Evolutionary conservation across 2,329 filamentous ascomycete genomes (phyloP), one percentile per base, ranked within the genome.

Genomic region (Mycosphaerella arachidis): DNA sequence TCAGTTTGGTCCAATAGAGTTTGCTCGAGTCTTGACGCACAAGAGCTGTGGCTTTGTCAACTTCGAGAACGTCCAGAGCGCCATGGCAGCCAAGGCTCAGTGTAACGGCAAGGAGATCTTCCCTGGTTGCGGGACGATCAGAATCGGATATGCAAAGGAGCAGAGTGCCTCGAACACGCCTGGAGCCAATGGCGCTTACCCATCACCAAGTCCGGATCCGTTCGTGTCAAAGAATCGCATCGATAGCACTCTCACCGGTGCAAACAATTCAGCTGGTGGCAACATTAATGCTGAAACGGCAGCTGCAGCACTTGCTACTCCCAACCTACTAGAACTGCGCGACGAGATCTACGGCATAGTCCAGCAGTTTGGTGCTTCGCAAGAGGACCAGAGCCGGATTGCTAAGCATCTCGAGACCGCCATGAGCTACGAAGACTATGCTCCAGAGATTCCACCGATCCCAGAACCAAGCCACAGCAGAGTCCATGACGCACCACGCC

Each of bases 41-140:
- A 99, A 99, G 82, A 97, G 96, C 76, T 99, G 94, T 73, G 94
- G 93, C 3, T 99, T 99, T 69, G 93, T 99, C 72, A 99, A 99
- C 76, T 99, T 96, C 71, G 92, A 97, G 76, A 88, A 86, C 60
- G 78, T 94, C 31, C 92, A 97, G 66, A 96, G 91, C 72, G 94
- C 94, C 58, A 87, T 97, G 43, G 87, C 91, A 61, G 94, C 94
- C 16, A 95, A 93, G 74, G 86, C 86, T 13, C 84, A 87, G 72
- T 87, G 96, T 76, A 97, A 97, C 70, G 92, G 92, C 70, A 97
- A 96, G 76, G 94, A 99, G 75, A 97, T 99, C 62, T 99, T 99
- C 79, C 94, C 94, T 8, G 94, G 94, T 57, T 92, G 92, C 59
- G 94, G 94, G 1, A 92, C 93, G 16, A 91, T 97, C 59, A 85